Evolutionary conservation across 2,329 filamentous ascomycete genomes (phyloP).

Genomic region (Mycocentrospora acerina): DNA sequence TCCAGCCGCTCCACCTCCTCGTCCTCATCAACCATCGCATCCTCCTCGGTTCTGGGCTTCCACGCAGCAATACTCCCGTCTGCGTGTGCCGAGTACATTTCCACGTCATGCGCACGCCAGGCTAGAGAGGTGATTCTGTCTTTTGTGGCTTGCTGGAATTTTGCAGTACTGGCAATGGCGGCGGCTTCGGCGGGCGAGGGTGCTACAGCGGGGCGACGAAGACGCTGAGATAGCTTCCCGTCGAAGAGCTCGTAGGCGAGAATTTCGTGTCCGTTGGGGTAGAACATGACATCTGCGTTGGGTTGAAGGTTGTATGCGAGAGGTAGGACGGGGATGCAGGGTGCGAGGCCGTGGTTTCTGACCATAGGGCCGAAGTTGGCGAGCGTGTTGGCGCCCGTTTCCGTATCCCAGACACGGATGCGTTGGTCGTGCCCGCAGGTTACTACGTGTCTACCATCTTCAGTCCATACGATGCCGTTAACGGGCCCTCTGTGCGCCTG

Average conservation of each 20-base stretch:
- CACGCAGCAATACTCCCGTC: slow-evolving; percentile 84
- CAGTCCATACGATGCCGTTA: slow-evolving; percentile 83
- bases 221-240: slow-evolving; percentile 69
- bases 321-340: slow-evolving; percentile 51
- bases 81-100: slow-evolving; percentile 79
- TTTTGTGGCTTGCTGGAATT: slow-evolving; percentile 41
- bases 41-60: slow-evolving; percentile 62
- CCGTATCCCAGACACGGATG: slow-evolving; percentile 83
- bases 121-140: slow-evolving; percentile 69
- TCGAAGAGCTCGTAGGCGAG: slow-evolving; percentile 78
- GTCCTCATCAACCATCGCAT: slow-evolving; percentile 46
- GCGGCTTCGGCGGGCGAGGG: slow-evolving; percentile 11
- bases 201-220: slow-evolving; percentile 60
- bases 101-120: slow-evolving; percentile 71
- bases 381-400: slow-evolving; percentile 80
- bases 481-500: slow-evolving; percentile 77
- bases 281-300: slow-evolving; percentile 70
- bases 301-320: slow-evolving; percentile 61
- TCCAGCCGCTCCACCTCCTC: slow-evolving; percentile 41
- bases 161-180: slow-evolving; percentile 16
- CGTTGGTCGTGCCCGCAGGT: slow-evolving; percentile 81
- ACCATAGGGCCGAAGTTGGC: slow-evolving; percentile 83
- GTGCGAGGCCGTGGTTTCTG: slow-evolving; percentile 61
- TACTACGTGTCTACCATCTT: slow-evolving; percentile 74
- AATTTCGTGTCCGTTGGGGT: slow-evolving; percentile 75